These are phyloP conservation scores for Tricholoma flavovirens DNA, from an alignment of 768 basidiomycete genomes.

Conservation along the genomic window DNA sequence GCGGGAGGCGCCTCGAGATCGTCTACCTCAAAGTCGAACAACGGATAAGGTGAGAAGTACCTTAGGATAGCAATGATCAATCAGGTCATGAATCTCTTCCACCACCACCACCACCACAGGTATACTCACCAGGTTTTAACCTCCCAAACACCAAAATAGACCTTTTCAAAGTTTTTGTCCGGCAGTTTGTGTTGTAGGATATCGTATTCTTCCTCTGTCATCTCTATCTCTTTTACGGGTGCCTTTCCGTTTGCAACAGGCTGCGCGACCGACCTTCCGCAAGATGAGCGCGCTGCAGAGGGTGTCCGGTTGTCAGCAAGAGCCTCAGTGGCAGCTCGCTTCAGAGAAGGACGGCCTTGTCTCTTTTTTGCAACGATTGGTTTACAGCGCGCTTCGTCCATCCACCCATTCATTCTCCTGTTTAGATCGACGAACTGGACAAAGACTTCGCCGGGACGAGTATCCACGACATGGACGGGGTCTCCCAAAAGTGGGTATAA, in stretches of 20 bases:
- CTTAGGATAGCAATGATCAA: constrained; percentile 29
- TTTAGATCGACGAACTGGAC: constrained; percentile 71
- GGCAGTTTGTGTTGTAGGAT: constrained; percentile 60
- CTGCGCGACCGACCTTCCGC: constrained; percentile 8
- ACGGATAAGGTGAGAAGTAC: constrained; percentile 93
- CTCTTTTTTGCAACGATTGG: constrained; percentile 19
- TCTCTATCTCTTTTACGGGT: constrained; percentile 25
- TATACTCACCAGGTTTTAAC: constrained; percentile 78
- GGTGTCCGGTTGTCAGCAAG: constrained; percentile 4
- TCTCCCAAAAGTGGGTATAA: constrained; percentile 9
- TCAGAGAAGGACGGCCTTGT: constrained; percentile 19
- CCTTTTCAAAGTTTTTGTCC: constrained; percentile 81
- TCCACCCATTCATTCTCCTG: constrained; percentile 74
- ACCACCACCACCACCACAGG: constrained; percentile 2
- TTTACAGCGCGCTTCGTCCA: constrained; percentile 40
- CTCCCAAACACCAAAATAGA: constrained; percentile 80
- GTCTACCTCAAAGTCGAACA: constrained; percentile 60
- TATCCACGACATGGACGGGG: constrained; percentile 48
- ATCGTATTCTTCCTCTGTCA: constrained; percentile 70
- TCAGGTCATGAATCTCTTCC: neutral
- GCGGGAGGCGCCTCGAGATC: constrained; percentile 27
- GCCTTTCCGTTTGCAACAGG: constrained; percentile 6
- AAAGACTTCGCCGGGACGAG: constrained; percentile 47
- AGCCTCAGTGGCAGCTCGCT: constrained; percentile 6
- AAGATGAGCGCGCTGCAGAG: constrained; percentile 9